Evolutionary conservation across 2,329 filamentous ascomycete genomes (phyloP).

Genomic region (Rachicladosporium sp.): DNA sequence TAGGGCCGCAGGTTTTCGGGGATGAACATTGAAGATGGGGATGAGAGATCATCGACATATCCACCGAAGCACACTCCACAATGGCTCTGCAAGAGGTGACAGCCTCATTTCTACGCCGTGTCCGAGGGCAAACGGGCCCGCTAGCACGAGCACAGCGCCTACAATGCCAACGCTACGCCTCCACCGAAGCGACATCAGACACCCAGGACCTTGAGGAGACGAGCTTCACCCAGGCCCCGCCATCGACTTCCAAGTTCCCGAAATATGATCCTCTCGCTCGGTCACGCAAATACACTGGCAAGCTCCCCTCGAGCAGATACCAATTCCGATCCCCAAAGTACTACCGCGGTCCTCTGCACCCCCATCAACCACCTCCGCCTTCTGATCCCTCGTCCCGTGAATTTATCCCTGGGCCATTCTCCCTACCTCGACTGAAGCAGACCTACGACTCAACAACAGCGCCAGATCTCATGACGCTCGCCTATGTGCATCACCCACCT

Average conservation of each 20-base stretch:
- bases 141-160: conserved; percentile 10
- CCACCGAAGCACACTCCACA: neutral
- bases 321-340: conserved; percentile 91
- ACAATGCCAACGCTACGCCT: conserved; percentile 20
- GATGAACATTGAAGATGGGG: too few species aligned
- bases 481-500: conserved; percentile 75
- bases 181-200: conserved; percentile 17
- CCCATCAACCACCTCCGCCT: conserved; percentile 74
- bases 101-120: conserved; percentile 16
- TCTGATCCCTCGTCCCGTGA: conserved; percentile 80
- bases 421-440: conserved; percentile 72
- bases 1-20: too few species aligned
- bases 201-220: conserved; percentile 34
- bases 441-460: conserved; percentile 81
- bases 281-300: conserved; percentile 29
- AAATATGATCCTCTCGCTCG: conserved; percentile 22
- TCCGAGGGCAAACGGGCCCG: conserved; percentile 11
- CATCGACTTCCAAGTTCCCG: conserved; percentile 1
- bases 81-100: conserved; percentile 24
- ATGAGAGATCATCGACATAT: neutral
- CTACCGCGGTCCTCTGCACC: conserved; percentile 85
- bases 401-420: conserved; percentile 86
- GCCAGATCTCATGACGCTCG: conserved; percentile 75
- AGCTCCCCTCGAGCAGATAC: conserved; percentile 55
- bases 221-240: conserved; percentile 29